A percentile compares a stretch with the other conserved stretches of the same genome.
Evolutionary conservation across 176 grass and related monocot species (phyloP).

Genomic region (Stipa capillata): DNA sequence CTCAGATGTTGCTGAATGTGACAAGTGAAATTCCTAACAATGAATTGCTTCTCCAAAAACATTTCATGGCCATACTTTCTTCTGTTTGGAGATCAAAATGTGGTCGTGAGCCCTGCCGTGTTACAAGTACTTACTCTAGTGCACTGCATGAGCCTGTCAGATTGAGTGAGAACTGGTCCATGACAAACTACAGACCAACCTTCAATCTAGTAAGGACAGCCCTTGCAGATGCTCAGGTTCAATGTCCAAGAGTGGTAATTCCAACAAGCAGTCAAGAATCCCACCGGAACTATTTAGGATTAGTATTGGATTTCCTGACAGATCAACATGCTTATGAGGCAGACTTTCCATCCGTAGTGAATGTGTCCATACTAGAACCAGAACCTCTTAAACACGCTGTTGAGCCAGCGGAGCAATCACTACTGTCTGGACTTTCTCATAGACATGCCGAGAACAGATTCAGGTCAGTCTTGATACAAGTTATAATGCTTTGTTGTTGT

Average conservation of each 20-base stretch:
- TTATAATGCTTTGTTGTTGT: not conserved
- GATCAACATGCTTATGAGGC: slow-evolving; percentile 26
- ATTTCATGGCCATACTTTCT: slow-evolving; percentile 86
- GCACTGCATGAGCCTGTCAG: slow-evolving; percentile 20
- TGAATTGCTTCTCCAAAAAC: slow-evolving; percentile 89
- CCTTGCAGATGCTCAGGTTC: slow-evolving; percentile 43
- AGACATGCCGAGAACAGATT: slow-evolving; percentile 63
- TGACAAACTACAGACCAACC: slow-evolving; percentile 38
- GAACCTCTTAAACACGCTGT: slow-evolving; percentile 24
- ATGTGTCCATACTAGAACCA: slow-evolving; percentile 53
- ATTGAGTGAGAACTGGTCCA: slow-evolving; percentile 29
- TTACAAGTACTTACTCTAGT: slow-evolving; percentile 27
- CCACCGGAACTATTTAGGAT: slow-evolving; percentile 48
- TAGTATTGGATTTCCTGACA: slow-evolving; percentile 59
- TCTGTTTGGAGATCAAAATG: slow-evolving; percentile 94
- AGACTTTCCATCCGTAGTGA: slow-evolving; percentile 54
- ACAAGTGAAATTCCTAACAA: slow-evolving; percentile 75
- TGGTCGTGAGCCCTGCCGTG: not conserved
- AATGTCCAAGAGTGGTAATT: slow-evolving; percentile 25
- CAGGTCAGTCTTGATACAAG: slow-evolving; percentile 45
- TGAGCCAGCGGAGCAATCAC: slow-evolving; percentile 13
- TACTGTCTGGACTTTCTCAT: slow-evolving; percentile 33
- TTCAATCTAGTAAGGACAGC: slow-evolving; percentile 56
- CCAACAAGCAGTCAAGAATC: slow-evolving; percentile 26
- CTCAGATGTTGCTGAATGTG: slow-evolving; percentile 70